These are phyloP conservation scores for Blastomyces parvus DNA, from an alignment of 2,329 filamentous ascomycete genomes.

Conservation along the genomic window DNA sequence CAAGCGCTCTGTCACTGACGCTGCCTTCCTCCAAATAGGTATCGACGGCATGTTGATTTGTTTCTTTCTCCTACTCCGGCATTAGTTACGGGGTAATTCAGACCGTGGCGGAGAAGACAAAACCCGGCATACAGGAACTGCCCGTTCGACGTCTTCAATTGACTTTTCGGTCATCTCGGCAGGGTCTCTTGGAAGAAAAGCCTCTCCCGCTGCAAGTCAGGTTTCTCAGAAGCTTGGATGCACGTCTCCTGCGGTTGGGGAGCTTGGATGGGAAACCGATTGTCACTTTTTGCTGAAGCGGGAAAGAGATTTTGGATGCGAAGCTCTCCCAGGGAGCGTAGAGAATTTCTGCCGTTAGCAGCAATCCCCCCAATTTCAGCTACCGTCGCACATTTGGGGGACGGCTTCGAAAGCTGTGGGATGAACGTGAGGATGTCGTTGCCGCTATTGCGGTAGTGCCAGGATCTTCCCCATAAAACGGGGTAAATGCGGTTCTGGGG, in stretches of 20 bases:
- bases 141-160: not conserved
- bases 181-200: not conserved
- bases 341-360: not conserved
- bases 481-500: not conserved
- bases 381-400: not conserved
- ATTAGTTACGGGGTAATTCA: not conserved
- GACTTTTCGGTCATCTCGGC: constrained; percentile 1
- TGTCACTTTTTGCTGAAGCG: not conserved
- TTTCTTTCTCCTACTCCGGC: not conserved
- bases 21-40: not conserved
- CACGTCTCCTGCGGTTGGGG: no score
- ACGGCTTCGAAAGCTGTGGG: not conserved
- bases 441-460: not conserved
- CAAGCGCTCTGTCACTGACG: constrained; percentile 24
- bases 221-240: not conserved
- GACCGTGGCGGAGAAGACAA: not conserved
- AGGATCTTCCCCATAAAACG: not conserved
- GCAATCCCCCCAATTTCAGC: not conserved
- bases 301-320: not conserved
- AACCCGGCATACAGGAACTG: not conserved
- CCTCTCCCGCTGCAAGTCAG: not conserved
- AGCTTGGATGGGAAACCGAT: not conserved
- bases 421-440: not conserved
- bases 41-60: not conserved
- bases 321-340: no score